These are phyloP conservation scores for Aspergillus ruber DNA, from an alignment of 2,329 filamentous ascomycete species.

Conservation along the genomic window DNA sequence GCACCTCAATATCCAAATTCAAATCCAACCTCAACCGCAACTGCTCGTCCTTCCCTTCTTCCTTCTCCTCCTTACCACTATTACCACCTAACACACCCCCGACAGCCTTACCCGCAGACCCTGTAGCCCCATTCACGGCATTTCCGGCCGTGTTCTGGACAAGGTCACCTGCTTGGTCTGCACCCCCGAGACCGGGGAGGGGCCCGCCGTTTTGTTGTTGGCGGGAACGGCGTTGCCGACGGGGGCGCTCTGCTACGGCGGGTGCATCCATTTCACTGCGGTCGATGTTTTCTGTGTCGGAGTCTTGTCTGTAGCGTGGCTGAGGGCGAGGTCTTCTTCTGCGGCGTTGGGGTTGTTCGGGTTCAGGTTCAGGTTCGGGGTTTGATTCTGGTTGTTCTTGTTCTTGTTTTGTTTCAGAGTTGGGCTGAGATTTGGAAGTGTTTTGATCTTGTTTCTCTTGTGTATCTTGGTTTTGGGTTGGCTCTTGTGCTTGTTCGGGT, in stretches of 20 bases:
- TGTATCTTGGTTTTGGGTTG: slow-evolving; percentile 19
- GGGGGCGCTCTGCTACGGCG: slow-evolving; percentile 41
- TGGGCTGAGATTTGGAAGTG: slow-evolving; percentile 18
- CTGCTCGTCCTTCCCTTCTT: slow-evolving; percentile 54
- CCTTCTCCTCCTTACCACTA: slow-evolving; percentile 35
- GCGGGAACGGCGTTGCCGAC: slow-evolving; percentile 49
- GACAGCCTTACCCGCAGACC: slow-evolving; percentile 38
- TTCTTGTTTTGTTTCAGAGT: slow-evolving; percentile 40
- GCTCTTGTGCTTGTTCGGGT: slow-evolving; percentile 22
- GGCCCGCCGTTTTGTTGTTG: slow-evolving; percentile 31
- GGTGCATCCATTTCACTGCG: slow-evolving; percentile 46
- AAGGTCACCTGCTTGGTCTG: slow-evolving; percentile 53
- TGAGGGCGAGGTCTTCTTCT: slow-evolving; percentile 14
- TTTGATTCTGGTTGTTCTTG: slow-evolving; percentile 24
- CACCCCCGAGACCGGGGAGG: slow-evolving; percentile 46
- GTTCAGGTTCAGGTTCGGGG: slow-evolving; percentile 25
- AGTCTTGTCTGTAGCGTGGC: slow-evolving; percentile 20
- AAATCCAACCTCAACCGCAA: slow-evolving; percentile 67
- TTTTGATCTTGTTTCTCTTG: slow-evolving; percentile 10
- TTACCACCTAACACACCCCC: slow-evolving; percentile 30
- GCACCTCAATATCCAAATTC: slow-evolving; percentile 76
- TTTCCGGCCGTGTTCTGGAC: slow-evolving; percentile 45
- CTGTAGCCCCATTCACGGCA: slow-evolving; percentile 37
- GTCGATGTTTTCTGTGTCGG: slow-evolving; percentile 49
- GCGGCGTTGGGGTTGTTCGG: slow-evolving; percentile 24